A percentile compares a stretch with the other conserved stretches of the same genome.
phyloP scores from a whole-genome alignment of 345 rosid species.

The Dovyalis caffra region DNA sequence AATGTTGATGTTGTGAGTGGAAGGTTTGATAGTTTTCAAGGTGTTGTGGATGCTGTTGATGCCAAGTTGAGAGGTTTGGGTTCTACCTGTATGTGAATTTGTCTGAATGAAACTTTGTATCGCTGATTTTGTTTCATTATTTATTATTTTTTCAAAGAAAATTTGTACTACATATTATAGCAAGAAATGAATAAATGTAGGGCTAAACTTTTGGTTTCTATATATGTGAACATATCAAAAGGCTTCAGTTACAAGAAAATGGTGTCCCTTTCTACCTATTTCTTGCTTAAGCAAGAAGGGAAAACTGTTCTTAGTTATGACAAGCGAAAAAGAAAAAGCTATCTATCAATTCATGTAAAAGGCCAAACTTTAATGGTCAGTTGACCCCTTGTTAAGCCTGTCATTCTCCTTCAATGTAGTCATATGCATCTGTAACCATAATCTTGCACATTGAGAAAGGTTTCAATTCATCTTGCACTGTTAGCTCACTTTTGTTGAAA shows the following conservation, averaged over 20 bases:
- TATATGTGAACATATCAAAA: too few species aligned
- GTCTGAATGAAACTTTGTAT: constrained; percentile 1
- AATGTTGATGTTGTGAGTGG: constrained; percentile 43
- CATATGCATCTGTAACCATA: neutral
- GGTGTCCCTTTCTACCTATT: neutral
- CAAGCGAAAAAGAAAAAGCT: constrained; percentile 4
- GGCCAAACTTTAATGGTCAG: neutral
- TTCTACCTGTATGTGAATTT: constrained; percentile 13
- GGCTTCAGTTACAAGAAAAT: neutral
- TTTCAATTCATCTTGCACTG: neutral
- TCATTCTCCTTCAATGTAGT: neutral
- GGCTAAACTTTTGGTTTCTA: neutral
- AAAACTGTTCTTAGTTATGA: neutral
- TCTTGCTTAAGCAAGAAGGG: neutral
- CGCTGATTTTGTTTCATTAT: too few species aligned
- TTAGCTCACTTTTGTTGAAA: neutral
- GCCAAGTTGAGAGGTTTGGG: constrained; percentile 18
- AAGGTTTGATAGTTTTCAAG: constrained; percentile 41
- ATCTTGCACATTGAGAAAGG: neutral
- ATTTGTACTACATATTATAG: too few species aligned
- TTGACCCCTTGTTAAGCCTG: neutral
- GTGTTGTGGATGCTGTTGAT: constrained; percentile 44
- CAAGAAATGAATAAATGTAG: neutral
- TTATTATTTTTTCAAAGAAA: too few species aligned
- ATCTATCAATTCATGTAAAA: constrained; percentile 4